Conservation (phyloP, 306 rosid genomes). For the Pyrus communis region DNA sequence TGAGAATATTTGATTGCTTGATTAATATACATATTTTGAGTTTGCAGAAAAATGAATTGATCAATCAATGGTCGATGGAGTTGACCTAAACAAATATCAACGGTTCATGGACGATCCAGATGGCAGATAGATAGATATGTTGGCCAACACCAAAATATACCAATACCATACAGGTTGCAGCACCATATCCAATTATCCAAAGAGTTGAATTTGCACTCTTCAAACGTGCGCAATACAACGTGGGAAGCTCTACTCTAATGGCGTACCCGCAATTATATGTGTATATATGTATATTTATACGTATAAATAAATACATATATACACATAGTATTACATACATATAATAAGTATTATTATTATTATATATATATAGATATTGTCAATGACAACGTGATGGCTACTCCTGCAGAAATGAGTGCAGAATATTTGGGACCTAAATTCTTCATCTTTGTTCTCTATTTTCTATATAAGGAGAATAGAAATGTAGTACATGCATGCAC, state of each 20-base stretch:
- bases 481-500: not conserved
- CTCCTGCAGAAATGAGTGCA: constrained; percentile 8
- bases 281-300: no score
- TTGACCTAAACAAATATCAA: no score
- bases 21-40: no score
- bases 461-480: not conserved
- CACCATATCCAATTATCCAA: no score
- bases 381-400: constrained; percentile 47
- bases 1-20: no score
- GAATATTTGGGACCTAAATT: not conserved
- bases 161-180: not conserved
- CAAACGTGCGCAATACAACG: constrained; percentile 40
- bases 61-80: no score
- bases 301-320: no score
- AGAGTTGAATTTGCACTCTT: no score
- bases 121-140: not conserved
- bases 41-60: no score
- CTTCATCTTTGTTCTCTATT: not conserved
- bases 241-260: constrained; percentile 40
- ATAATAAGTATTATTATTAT: no score
- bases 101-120: constrained; percentile 1
- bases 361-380: not conserved
- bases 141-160: not conserved
- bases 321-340: no score
- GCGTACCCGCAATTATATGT: not conserved